Evolutionary conservation across 2,329 filamentous ascomycete species (phyloP), one percentile per base, ranked within the genome.

Genomic region (Knufia petricola): DNA sequence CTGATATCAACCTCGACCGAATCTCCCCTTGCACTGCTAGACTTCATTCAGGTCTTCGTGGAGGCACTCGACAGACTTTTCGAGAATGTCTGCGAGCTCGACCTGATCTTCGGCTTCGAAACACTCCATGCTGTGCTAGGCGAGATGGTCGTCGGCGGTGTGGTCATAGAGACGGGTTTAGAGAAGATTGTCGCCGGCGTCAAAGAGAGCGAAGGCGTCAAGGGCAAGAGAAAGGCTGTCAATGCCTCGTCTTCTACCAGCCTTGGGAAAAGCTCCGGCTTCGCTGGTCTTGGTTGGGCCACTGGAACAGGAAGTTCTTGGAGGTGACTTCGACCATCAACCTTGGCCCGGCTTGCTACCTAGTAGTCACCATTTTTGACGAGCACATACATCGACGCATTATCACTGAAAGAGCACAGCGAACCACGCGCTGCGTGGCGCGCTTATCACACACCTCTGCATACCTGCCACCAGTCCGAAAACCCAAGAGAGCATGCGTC

Each of bases 31-130:
- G 92, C 92, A 1, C 77, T 98, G 20, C 88, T 98, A 53, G 92
- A 98, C 66, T 73, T 98, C 48, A 96, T 98, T 56, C 92, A 98
- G 68, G 92, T 98, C 52, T 98, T 95, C 61, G 92, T 98, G 55
- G 92, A 98, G 68, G 83, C 90, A 1, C 77, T 98, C 30, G 92
- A 98, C 66, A 81, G 87, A 55, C 75, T 98, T 34, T 98, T 98
- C 64, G 92, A 96, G 70, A 95, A 98, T 64, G 92, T 98, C 8
- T 98, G 92, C 75, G 92, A 98, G 72, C 74, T 98, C 49, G 89
- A 98, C 66, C 76, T 98, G 58, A 98, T 98, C 66, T 98, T 98
- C 73, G 96, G 96, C 65, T 98, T 95, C 60, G 92, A 98, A 75
- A 94, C 88, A 13, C 74, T 98, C 60, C 92, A 98, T 71, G 85